Conservation (phyloP, 805 yeast species). For the Sugiyamaella qingdaonensis region DNA sequence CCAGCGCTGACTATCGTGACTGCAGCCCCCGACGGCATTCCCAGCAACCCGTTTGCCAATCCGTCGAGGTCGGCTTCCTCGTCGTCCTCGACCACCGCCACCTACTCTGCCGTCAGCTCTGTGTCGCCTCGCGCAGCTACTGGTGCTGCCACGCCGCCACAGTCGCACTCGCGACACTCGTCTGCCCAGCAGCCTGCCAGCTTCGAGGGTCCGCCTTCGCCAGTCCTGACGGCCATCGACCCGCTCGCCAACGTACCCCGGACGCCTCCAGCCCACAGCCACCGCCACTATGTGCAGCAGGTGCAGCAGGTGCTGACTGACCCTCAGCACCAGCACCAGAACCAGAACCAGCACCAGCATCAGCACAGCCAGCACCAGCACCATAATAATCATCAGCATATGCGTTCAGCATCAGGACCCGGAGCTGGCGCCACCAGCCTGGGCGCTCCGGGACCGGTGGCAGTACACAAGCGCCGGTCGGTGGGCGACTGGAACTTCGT, state of each 20-base stretch:
- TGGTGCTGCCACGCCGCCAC: neutral
- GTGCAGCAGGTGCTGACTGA: conserved; percentile 42
- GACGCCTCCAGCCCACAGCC: neutral
- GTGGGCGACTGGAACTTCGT: conserved; percentile 97
- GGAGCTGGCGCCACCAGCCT: neutral
- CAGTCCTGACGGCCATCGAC: neutral
- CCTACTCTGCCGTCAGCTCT: neutral
- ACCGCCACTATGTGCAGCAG: conserved; percentile 34
- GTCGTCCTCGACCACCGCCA: neutral
- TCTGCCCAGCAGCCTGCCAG: neutral
- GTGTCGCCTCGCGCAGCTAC: neutral
- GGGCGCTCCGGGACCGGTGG: neutral
- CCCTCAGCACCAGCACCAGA: neutral
- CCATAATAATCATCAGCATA: neutral
- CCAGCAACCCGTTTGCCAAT: neutral
- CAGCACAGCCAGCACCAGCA: neutral
- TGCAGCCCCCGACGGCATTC: neutral
- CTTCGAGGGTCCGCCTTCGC: neutral
- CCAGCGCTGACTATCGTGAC: neutral
- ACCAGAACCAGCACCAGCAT: neutral
- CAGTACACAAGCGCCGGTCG: conserved; percentile 56
- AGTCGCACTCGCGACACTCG: neutral
- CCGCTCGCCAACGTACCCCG: neutral
- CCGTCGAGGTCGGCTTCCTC: neutral
- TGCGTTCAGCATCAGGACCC: neutral